Evolutionary conservation across 2,329 filamentous ascomycete species (phyloP).

Genomic region (Sarocladium oryzae): DNA sequence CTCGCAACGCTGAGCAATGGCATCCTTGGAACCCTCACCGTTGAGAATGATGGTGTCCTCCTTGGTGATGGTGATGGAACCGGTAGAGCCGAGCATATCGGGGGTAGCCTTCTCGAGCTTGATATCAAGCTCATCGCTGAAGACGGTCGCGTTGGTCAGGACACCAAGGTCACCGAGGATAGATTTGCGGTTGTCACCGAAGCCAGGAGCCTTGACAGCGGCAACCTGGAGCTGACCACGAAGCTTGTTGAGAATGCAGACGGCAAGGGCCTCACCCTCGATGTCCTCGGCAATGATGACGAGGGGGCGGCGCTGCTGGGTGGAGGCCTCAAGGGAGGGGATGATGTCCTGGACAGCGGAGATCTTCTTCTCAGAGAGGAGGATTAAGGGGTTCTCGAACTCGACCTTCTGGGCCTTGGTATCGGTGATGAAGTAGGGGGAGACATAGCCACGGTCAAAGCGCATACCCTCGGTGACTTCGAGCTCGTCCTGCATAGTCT

Average conservation of each 20-base stretch:
- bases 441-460: slow-evolving; percentile 98
- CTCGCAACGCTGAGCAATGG: slow-evolving; percentile 91
- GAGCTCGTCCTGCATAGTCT: slow-evolving; percentile 95
- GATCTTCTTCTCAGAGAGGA: slow-evolving; percentile 99
- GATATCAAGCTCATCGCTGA: slow-evolving; percentile 95
- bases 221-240: slow-evolving; percentile 98
- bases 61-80: slow-evolving; percentile 99
- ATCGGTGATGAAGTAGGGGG: slow-evolving; percentile 99
- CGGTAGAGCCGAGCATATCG: slow-evolving; percentile 94
- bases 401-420: slow-evolving; percentile 98
- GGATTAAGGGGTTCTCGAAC: slow-evolving; percentile 98
- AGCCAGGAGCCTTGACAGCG: slow-evolving; percentile 97
- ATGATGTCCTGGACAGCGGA: slow-evolving; percentile 98
- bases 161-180: slow-evolving; percentile 95
- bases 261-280: slow-evolving; percentile 94
- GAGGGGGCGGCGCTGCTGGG: slow-evolving; percentile 87
- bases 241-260: slow-evolving; percentile 99
- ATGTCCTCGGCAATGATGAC: slow-evolving; percentile 99
- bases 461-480: slow-evolving; percentile 99
- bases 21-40: slow-evolving; percentile 91
- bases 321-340: slow-evolving; percentile 93
- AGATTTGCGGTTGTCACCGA: slow-evolving; percentile 99
- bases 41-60: slow-evolving; percentile 99
- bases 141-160: slow-evolving; percentile 94
- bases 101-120: slow-evolving; percentile 98